Conservation (phyloP, 306 rosid genomes). For the Quercus engelmannii region DNA sequence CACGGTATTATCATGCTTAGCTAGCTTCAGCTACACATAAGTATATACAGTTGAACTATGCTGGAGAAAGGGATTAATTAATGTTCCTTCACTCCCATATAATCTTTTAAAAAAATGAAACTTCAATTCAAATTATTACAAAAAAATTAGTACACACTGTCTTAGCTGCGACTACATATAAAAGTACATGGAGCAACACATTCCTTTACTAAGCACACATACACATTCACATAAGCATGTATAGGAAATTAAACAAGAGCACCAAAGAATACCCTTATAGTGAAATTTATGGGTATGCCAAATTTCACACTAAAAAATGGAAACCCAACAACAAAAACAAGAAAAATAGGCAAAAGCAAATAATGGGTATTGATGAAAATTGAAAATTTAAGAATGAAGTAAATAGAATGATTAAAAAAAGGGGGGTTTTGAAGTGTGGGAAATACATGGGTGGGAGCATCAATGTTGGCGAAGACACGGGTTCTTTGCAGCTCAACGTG, state of each 20-base stretch:
- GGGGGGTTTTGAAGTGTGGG: neutral
- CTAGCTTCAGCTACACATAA: too few species aligned
- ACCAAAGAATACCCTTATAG: too few species aligned
- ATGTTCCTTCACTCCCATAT: too few species aligned
- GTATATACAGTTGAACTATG: too few species aligned
- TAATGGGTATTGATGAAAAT: neutral
- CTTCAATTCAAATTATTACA: too few species aligned
- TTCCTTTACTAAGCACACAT: too few species aligned
- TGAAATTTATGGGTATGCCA: neutral
- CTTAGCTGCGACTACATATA: too few species aligned
- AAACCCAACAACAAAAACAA: neutral
- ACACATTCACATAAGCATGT: neutral
- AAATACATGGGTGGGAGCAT: constrained; percentile 50
- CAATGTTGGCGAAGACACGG: constrained; percentile 40
- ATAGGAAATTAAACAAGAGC: neutral
- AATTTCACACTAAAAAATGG: neutral
- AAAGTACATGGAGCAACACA: too few species aligned
- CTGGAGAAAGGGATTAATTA: too few species aligned
- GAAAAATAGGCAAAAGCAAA: neutral
- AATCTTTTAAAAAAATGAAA: too few species aligned
- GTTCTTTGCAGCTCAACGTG: constrained; percentile 36
- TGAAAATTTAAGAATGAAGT: neutral
- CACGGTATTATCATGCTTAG: too few species aligned
- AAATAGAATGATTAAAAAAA: neutral
- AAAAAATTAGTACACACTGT: too few species aligned